Evolutionary conservation across 371 early-diverging fungal genomes (phyloP).

Genomic region (Apophysomyces sp.): DNA sequence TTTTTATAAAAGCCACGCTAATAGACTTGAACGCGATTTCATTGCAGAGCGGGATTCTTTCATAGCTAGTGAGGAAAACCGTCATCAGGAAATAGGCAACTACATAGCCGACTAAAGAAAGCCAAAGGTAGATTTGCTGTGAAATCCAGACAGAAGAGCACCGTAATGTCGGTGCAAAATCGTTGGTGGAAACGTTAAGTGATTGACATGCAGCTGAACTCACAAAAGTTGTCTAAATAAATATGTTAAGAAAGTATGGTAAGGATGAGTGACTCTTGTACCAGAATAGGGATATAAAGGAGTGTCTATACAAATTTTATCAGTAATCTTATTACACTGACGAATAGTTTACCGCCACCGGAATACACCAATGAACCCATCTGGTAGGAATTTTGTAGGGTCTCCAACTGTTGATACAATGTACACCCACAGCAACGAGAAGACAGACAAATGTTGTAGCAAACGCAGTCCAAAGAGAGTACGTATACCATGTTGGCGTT

Average conservation of each 20-base stretch:
- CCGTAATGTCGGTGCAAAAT: conserved; percentile 43
- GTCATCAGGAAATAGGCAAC: conserved; percentile 66
- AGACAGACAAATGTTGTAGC: conserved; percentile 25
- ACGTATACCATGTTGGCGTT: conserved; percentile 51
- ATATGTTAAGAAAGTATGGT: neutral
- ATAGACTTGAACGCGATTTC: conserved; percentile 74
- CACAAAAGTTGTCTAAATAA: conserved; percentile 54
- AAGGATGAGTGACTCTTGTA: conserved; percentile 5
- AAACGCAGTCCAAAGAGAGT: conserved; percentile 48
- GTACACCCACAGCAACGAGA: conserved; percentile 30
- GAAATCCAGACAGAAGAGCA: conserved; percentile 47
- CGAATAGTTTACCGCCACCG: conserved; percentile 48
- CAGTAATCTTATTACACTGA: neutral
- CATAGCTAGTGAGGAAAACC: conserved; percentile 70
- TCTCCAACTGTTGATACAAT: conserved; percentile 34
- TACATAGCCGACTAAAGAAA: conserved; percentile 62
- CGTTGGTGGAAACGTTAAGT: conserved; percentile 38
- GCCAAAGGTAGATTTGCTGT: conserved; percentile 59
- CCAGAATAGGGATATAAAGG: conserved; percentile 47
- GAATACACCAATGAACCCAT: conserved; percentile 63
- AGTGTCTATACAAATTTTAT: conserved; percentile 24
- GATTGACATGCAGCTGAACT: conserved; percentile 64
- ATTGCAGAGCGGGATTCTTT: conserved; percentile 62
- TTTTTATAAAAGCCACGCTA: conserved; percentile 71
- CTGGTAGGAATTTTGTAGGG: conserved; percentile 46